phyloP scores from a whole-genome alignment of 495 filamentous ascomycete species.

The Cudoniella acicularis region DNA sequence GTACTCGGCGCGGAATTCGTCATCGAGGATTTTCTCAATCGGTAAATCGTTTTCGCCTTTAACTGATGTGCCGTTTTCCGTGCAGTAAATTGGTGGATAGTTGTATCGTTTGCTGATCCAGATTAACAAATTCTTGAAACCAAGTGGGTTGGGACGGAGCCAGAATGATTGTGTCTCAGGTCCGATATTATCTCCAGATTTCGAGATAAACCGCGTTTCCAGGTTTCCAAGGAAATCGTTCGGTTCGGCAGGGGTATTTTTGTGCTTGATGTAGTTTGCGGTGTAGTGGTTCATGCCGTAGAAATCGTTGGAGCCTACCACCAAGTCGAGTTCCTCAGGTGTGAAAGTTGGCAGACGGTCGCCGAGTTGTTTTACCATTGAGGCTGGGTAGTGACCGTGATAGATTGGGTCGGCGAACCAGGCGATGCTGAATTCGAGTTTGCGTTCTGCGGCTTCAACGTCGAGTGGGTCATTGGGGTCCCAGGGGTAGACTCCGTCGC shows the following conservation, averaged over 20 bases:
- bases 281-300: conserved; percentile 88
- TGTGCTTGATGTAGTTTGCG: conserved; percentile 75
- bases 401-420: conserved; percentile 78
- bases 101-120: conserved; percentile 77
- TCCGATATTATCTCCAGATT: conserved; percentile 64
- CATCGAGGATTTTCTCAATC: conserved; percentile 63
- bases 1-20: conserved; percentile 73
- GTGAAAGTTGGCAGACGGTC: conserved; percentile 64
- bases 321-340: conserved; percentile 58
- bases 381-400: conserved; percentile 70
- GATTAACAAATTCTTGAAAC: conserved; percentile 71
- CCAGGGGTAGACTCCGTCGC: conserved; percentile 56
- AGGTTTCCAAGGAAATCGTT: conserved; percentile 71
- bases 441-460: conserved; percentile 57
- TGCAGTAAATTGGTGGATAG: conserved; percentile 73
- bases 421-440: conserved; percentile 61
- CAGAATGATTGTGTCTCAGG: conserved; percentile 74
- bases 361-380: conserved; percentile 70
- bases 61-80: conserved; percentile 76
- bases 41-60: conserved; percentile 75
- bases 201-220: conserved; percentile 62
- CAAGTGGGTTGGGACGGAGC: conserved; percentile 65
- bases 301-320: conserved; percentile 75
- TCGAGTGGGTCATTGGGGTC: conserved; percentile 52
- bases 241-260: conserved; percentile 48